Percentiles rank a stretch among this genome's conserved stretches.
Conservation (phyloP, 2,329 filamentous ascomycete species). For the Allantophomopsis cytisporea region DNA sequence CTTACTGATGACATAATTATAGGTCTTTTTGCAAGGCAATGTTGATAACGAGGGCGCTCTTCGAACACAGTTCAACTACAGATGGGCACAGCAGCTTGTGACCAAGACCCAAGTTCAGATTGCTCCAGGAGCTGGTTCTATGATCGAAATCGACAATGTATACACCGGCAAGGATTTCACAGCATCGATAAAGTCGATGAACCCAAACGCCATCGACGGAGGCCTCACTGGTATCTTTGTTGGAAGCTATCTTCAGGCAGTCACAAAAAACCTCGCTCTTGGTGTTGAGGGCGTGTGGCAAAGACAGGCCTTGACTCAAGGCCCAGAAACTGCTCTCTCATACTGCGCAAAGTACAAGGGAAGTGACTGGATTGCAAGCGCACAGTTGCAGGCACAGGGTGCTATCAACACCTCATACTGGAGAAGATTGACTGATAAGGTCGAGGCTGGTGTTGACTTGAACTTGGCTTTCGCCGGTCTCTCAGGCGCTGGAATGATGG, state of each 20-base stretch:
- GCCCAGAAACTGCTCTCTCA: constrained; percentile 81
- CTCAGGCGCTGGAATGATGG: constrained; percentile 51
- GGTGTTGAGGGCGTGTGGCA: constrained; percentile 93
- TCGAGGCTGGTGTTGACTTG: constrained; percentile 91
- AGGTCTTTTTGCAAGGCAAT: constrained; percentile 94
- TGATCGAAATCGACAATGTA: constrained; percentile 91
- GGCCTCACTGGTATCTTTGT: constrained; percentile 91
- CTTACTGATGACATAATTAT: constrained; percentile 1
- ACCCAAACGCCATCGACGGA: constrained; percentile 88
- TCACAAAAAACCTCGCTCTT: constrained; percentile 76
- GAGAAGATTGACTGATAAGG: constrained; percentile 82
- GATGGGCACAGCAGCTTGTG: constrained; percentile 68
- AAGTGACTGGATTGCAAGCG: constrained; percentile 83
- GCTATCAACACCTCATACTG: constrained; percentile 88
- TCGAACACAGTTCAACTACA: constrained; percentile 82
- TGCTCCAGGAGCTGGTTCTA: constrained; percentile 60
- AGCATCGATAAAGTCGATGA: constrained; percentile 83
- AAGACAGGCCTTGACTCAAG: constrained; percentile 67
- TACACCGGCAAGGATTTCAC: constrained; percentile 91
- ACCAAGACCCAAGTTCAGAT: constrained; percentile 85
- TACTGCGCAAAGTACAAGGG: constrained; percentile 89
- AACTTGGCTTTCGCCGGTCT: constrained; percentile 69
- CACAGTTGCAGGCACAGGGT: constrained; percentile 70
- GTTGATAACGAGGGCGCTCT: constrained; percentile 86
- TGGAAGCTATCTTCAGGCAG: constrained; percentile 85